Evolutionary conservation across 1,139 yeast species (phyloP).

Genomic region (Debaryomyces robertsiae): DNA sequence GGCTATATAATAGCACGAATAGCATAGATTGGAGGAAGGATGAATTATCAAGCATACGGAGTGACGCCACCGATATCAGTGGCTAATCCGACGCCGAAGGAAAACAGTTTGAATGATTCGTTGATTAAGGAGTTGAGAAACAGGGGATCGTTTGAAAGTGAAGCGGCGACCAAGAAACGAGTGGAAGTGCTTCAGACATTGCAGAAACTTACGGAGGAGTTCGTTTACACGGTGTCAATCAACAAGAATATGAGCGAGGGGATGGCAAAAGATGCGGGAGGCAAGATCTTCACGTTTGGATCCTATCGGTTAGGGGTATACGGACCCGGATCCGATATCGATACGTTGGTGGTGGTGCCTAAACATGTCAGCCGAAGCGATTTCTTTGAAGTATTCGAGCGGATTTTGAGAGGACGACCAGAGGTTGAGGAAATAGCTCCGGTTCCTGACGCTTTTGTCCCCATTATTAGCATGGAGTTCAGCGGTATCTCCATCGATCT

Average conservation of each 20-base stretch:
- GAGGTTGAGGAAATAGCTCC: slow-evolving; percentile 89
- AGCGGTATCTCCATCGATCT: slow-evolving; percentile 90
- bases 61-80: slow-evolving; percentile 88
- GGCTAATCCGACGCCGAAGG: slow-evolving; percentile 82
- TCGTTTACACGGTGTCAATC: slow-evolving; percentile 78
- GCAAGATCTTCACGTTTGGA: slow-evolving; percentile 93
- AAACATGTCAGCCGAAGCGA: slow-evolving; percentile 91
- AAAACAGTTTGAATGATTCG: slow-evolving; percentile 70
- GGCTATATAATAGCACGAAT: no score
- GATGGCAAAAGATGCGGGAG: slow-evolving; percentile 97
- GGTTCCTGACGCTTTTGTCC: slow-evolving; percentile 97
- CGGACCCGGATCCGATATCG: slow-evolving; percentile 98
- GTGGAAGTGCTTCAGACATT: slow-evolving; percentile 69
- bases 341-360: slow-evolving; percentile 92
- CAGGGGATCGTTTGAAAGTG: slow-evolving; percentile 90
- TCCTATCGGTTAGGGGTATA: slow-evolving; percentile 93
- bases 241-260: slow-evolving; percentile 93
- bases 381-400: slow-evolving; percentile 78
- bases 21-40: slow-evolving; percentile 6
- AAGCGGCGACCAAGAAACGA: slow-evolving; percentile 75
- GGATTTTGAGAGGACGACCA: slow-evolving; percentile 63
- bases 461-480: slow-evolving; percentile 86
- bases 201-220: slow-evolving; percentile 74
- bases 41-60: slow-evolving; percentile 54
- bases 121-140: slow-evolving; percentile 76